Evolutionary conservation across 2,329 filamentous ascomycete species (phyloP), one percentile per base, ranked within the genome.

Genomic region (Cryphonectria radicalis): DNA sequence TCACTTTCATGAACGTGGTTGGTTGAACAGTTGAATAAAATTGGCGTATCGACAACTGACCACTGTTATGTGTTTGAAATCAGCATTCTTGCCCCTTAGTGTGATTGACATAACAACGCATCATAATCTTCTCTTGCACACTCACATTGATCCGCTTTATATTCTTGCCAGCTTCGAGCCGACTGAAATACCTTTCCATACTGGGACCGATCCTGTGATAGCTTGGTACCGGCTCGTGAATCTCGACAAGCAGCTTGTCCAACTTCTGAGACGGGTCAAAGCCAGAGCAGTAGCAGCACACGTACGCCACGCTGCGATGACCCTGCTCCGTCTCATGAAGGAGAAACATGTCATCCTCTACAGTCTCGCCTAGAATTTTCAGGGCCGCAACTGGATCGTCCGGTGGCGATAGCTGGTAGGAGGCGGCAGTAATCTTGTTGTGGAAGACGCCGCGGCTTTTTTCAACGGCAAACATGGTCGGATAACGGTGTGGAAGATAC

Each of bases 271-370:
- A 80, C 0, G 87, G 85, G 63, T 88, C 83, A 64, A 88, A 89
- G 0, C 86, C 87, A 0, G 83, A 79, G 0, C 87, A 85, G 67
- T 85, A 85, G 73, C 85, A 88, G 77, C 84, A 87, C 35, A 87
- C 73, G 55, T 87, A 88, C 0, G 86, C 87, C 1, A 84, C 80
- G 1, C 80, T 79, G 4, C 80, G 76, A 70, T 88, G 86, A 1
- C 84, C 81, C 1, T 79, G 75, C 0, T 79, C 76, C 8, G 82
- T 83, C 64, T 82, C 80, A 28, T 79, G 79, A 7, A 88, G 78
- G 1, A 89, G 77, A 67, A 89, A 87, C 28, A 89, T 74, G 73
- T 89, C 87, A 68, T 89, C 87, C 70, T 89, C 87, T 2, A 89
- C 80, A 0, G 83, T 87, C 75, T 86, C 82, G n/a, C 81, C 84